Base-by-base conservation (phyloP, 2,329 filamentous ascomycete species). In the Curvularia verruculosa region DNA sequence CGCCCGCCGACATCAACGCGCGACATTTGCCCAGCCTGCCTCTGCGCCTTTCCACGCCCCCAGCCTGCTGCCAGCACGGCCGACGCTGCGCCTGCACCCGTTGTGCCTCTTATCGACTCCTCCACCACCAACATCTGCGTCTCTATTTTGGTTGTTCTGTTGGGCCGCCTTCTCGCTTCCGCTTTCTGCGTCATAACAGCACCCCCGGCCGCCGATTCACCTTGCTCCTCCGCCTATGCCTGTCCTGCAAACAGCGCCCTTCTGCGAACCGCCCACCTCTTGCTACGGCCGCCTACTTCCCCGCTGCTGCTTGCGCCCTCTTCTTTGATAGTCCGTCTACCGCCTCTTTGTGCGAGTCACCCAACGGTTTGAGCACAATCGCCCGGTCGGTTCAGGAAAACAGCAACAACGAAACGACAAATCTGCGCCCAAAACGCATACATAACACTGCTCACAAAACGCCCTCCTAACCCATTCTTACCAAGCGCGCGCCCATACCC, bases 301-400 rank as follows among this genome's bases (percentile, higher is more conserved):
- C 5, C 39, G 5, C 13, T 12, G 37, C n/a, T 54, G 46, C 54
- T 52, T 54, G 52, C 52, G 54, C 56, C 34, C 34, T 29, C 43
- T 54, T 29, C 43, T 54, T 51, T 46, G 49, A 47, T 48, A n/a
- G 26, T 26, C 23, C 19, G 9, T 18, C 23, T 21, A 21, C 23
- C 19, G 19, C 15, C 51, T 49, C 62, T 68, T 64, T 65, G 60
- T 64, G 48, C 47, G 31, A 49, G 45, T 36, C 43, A 36, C 49
- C 45, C 24, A 40, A 43, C 55, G 61, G 64, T 61, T 65, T 65
- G 57, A 50, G 47, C 36, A 53, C 58, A 64, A 64, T 56, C 53
- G 49, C 21, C 41, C 26, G 39, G 45, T 56, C 43, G 41, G 60
- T 59, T 58, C 54, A 54, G 55, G 54, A 43, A 54, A 64, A 56